Evolutionary conservation across 2,329 filamentous ascomycete genomes (phyloP).

Genomic region (Coniochaeta hoffmannii): DNA sequence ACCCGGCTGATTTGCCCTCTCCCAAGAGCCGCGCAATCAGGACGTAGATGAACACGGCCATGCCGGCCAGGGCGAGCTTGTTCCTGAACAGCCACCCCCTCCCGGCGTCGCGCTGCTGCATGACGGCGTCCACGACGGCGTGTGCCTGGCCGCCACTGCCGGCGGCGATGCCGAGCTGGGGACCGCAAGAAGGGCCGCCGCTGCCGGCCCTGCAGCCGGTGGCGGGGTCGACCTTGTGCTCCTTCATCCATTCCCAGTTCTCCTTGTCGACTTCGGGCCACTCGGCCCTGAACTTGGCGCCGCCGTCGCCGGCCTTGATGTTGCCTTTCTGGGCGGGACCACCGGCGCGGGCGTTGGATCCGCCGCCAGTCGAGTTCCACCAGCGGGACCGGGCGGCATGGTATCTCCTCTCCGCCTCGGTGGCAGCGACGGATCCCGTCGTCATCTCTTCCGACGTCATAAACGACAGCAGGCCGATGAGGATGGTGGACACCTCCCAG

Average conservation of each 20-base stretch:
- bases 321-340: conserved; percentile 58
- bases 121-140: conserved; percentile 70
- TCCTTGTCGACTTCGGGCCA: conserved; percentile 85
- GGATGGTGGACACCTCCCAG: conserved; percentile 95
- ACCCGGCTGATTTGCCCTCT: conserved; percentile 20
- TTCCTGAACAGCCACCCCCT: conserved; percentile 77
- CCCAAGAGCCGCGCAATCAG: conserved; percentile 69
- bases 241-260: conserved; percentile 88
- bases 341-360: conserved; percentile 53
- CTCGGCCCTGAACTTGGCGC: conserved; percentile 79
- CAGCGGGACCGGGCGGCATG: conserved; percentile 74
- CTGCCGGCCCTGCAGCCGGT: conserved; percentile 61
- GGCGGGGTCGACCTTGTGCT: conserved; percentile 67
- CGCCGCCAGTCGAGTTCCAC: conserved; percentile 96
- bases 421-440: conserved; percentile 77
- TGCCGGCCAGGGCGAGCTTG: conserved; percentile 66
- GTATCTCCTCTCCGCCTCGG: conserved; percentile 67
- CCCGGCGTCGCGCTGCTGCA: conserved; percentile 69
- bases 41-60: conserved; percentile 72
- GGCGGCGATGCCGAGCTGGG: conserved; percentile 52
- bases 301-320: conserved; percentile 86
- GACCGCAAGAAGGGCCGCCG: conserved; percentile 30
- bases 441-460: conserved; percentile 99
- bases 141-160: conserved; percentile 57
- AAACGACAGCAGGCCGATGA: conserved; percentile 89